Conservation (phyloP, 2,329 filamentous ascomycete species). For the Microsporum ferrugineum region DNA sequence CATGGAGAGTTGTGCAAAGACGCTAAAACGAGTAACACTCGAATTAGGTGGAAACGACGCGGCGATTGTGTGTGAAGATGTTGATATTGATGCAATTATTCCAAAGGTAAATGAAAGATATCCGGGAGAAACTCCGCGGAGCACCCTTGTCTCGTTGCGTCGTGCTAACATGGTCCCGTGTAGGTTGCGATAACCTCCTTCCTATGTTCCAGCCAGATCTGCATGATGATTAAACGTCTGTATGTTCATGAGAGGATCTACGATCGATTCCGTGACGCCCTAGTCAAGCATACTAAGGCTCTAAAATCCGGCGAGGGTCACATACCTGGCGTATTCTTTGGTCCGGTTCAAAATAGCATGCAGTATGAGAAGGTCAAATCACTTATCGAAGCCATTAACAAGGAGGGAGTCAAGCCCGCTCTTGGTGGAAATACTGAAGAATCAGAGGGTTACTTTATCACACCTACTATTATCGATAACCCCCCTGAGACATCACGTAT, state of each 20-base stretch:
- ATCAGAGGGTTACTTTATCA: slow-evolving; percentile 41
- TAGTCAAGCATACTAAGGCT: slow-evolving; percentile 31
- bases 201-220: slow-evolving; percentile 41
- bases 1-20: slow-evolving; percentile 45
- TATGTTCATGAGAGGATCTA: slow-evolving; percentile 49
- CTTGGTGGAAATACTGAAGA: slow-evolving; percentile 34
- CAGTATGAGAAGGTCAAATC: slow-evolving; percentile 48
- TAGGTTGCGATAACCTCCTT: slow-evolving; percentile 18
- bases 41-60: slow-evolving; percentile 54
- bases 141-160: not conserved
- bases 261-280: slow-evolving; percentile 35
- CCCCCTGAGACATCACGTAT: slow-evolving; percentile 43
- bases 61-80: slow-evolving; percentile 47
- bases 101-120: slow-evolving; percentile 25
- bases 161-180: not conserved
- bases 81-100: slow-evolving; percentile 43
- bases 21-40: slow-evolving; percentile 50
- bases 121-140: not conserved
- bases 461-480: slow-evolving; percentile 45
- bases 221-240: slow-evolving; percentile 43
- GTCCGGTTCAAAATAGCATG: slow-evolving; percentile 50
- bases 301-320: slow-evolving; percentile 18
- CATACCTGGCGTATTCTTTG: slow-evolving; percentile 40
- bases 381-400: slow-evolving; percentile 45
- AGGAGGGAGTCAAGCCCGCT: slow-evolving; percentile 41